Percentiles rank a stretch among this genome's conserved stretches.
Conservation (phyloP, 73 alveolate genomes). For the Tetrahymena malaccensis region DNA sequence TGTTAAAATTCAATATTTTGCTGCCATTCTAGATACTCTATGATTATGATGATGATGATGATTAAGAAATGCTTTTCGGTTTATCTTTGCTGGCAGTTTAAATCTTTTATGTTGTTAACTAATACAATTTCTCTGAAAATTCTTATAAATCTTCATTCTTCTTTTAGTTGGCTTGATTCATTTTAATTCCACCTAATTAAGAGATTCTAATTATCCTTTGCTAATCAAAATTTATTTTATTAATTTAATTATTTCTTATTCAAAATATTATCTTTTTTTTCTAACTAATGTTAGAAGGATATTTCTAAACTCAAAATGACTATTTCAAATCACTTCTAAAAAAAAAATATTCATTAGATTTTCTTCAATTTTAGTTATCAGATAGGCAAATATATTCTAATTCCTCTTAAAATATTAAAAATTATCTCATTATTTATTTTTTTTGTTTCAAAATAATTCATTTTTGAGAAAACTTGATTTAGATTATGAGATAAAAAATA, state of each 20-base stretch:
- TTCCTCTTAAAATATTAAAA: background rate
- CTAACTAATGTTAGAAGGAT: background rate
- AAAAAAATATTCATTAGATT: too few species aligned
- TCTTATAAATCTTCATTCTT: background rate
- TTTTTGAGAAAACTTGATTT: too few species aligned
- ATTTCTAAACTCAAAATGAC: too few species aligned
- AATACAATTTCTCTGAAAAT: background rate
- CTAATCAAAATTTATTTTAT: background rate
- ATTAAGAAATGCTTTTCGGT: background rate
- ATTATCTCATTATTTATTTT: too few species aligned
- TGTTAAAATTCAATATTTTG: background rate
- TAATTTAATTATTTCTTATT: too few species aligned
- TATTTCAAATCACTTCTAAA: background rate
- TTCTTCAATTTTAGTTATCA: background rate
- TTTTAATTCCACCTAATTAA: background rate
- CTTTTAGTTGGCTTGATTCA: background rate
- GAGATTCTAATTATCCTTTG: too few species aligned
- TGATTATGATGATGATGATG: background rate
- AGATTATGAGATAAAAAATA: too few species aligned
- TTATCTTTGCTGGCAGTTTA: background rate
- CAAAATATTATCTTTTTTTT: too few species aligned
- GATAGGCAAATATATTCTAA: background rate
- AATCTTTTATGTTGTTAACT: background rate
- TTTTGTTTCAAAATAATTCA: too few species aligned
- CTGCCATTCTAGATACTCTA: background rate